Percentiles rank a stretch among this genome's conserved stretches.
These are phyloP conservation scores for Termitomyces eurrhizus DNA, from an alignment of 768 basidiomycete genomes.

Conservation along the genomic window DNA sequence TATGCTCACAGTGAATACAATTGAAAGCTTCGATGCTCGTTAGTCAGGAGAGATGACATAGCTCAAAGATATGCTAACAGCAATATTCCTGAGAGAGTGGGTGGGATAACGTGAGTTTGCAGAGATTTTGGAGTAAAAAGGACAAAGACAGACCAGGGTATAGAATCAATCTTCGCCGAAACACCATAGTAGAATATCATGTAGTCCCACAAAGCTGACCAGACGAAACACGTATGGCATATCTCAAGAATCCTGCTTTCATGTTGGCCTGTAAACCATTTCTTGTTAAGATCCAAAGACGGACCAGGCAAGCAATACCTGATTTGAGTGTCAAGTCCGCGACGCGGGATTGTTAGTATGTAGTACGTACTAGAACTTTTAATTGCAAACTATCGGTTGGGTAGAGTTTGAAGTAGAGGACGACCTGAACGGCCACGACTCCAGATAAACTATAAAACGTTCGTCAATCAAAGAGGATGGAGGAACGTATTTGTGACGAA, in stretches of 20 bases:
- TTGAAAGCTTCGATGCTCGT: conserved; percentile 10
- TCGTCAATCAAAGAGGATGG: background rate
- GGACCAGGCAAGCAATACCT: conserved; percentile 19
- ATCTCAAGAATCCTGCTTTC: conserved; percentile 32
- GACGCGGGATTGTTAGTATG: background rate
- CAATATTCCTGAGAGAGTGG: conserved; percentile 12
- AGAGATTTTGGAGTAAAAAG: background rate
- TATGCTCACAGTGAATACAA: conserved; percentile 23
- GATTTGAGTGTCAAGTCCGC: background rate
- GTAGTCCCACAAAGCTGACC: conserved; percentile 30
- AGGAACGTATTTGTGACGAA: conserved; percentile 7
- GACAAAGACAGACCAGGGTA: background rate
- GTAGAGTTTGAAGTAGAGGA: conserved; percentile 22
- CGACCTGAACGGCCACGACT: conserved; percentile 17
- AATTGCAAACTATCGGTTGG: conserved; percentile 10
- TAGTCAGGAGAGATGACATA: background rate
- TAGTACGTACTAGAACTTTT: conserved; percentile 15
- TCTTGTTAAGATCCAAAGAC: background rate
- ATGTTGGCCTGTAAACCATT: background rate
- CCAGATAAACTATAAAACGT: conserved; percentile 17
- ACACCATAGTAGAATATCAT: background rate
- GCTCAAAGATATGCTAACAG: conserved; percentile 8
- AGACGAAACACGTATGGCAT: conserved; percentile 34
- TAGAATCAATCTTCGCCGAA: background rate
- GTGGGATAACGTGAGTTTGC: background rate